phyloP scores from a whole-genome alignment of 202 grass and related monocot genomes.

The Panicum hallii region DNA sequence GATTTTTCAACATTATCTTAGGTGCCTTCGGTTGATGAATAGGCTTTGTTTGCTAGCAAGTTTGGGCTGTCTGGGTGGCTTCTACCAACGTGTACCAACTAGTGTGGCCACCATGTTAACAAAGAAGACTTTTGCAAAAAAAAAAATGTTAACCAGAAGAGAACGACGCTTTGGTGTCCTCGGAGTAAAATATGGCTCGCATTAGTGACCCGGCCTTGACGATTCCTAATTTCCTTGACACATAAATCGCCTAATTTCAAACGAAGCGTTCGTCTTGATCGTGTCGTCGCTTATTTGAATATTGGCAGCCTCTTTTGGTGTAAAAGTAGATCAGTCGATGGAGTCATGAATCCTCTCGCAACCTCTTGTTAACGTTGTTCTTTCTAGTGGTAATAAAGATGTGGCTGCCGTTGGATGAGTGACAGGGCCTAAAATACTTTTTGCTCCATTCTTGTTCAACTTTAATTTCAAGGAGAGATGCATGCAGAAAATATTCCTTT shows the following conservation, averaged over 20 bases:
- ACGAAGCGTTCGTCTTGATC: constrained; percentile 18
- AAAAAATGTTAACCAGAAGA: neutral
- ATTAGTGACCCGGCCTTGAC: constrained; percentile 6
- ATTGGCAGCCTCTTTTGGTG: neutral
- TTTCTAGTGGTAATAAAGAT: neutral
- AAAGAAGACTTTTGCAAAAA: too few species aligned
- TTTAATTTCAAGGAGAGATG: neutral
- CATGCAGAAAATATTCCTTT: neutral
- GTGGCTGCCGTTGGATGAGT: constrained; percentile 15
- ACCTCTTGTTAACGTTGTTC: constrained; percentile 7
- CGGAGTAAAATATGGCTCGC: constrained; percentile 17
- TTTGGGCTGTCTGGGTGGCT: neutral
- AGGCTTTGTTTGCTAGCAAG: neutral
- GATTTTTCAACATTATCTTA: neutral
- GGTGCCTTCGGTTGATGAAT: neutral
- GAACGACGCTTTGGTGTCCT: neutral
- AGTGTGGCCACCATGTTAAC: constrained; percentile 21
- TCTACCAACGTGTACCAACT: neutral
- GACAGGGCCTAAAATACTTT: neutral
- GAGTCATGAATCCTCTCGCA: neutral
- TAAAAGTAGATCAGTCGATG: constrained; percentile 10
- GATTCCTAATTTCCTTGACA: constrained; percentile 6
- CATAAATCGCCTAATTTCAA: constrained; percentile 17
- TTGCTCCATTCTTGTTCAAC: neutral
- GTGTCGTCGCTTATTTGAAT: constrained; percentile 40